Evolutionary conservation across 192 early-diverging fungal genomes (phyloP), one percentile per base, ranked within the genome.

Genomic region (Haplosporangium gracile): DNA sequence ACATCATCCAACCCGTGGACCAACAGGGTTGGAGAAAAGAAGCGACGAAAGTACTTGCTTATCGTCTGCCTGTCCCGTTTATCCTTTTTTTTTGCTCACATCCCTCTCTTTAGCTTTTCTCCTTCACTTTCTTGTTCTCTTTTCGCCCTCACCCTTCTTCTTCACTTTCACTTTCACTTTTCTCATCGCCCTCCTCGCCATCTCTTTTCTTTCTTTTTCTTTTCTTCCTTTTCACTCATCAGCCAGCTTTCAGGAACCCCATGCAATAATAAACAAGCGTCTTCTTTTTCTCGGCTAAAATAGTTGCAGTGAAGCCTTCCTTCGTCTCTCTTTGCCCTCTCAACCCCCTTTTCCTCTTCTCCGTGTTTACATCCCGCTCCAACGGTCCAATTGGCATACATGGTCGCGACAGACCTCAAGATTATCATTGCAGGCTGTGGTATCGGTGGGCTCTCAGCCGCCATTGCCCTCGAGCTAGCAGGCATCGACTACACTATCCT

Each of bases 341-440:
- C 29, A n/a, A 36, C 26, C 38, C n/a, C 40, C 6, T 36, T 7
- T 32, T 26, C 36, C 29, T 34, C 29, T 68, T 60, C 26, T 68
- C 18, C 26, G 24, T 13, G 5, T n/a, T 42, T 40, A 39, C 20
- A 36, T 65, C 26, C 29, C 42, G 11, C 51, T 49, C n/a, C 49
- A 43, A 34, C 49, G 36, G 24, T 24, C 24, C 5, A 40, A 18
- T 11, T 26, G 20, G 29, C 49, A 40, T 60, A 18, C 24, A 81
- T 81, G 79, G 40, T 70, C 15, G 16, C 75, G 11, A 78, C 75
- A 7, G 84, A 86, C 65, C 79, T 86, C 72, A 89, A 74, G 76
- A 72, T 82, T 29, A 80, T 89, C 74, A 86, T 89, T 26, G 83
- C 75, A n/a, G 88, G 88, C 18, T 78, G 77, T n/a, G 83, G 88